Evolutionary conservation across 2,329 filamentous ascomycete species (phyloP).

Genomic region (Pseudopyrenochaeta lycopersici): DNA sequence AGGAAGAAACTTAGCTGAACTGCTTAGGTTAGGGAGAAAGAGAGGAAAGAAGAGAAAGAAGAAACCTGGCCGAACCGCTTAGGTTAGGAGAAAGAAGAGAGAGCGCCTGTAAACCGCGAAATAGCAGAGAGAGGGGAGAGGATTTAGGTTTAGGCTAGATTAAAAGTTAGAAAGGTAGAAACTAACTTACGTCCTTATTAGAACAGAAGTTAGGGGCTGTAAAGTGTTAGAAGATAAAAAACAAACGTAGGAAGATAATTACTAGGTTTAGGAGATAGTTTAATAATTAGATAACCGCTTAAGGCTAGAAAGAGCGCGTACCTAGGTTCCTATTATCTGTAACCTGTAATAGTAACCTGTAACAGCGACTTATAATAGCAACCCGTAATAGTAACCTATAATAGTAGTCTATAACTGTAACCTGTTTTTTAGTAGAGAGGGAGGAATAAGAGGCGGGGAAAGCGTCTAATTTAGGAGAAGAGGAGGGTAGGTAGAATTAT

Average conservation of each 20-base stretch:
- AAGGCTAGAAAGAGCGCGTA: too few species aligned
- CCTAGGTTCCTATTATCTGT: too few species aligned
- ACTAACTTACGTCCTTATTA: not conserved
- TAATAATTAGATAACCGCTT: too few species aligned
- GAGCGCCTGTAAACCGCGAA: not conserved
- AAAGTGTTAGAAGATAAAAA: not conserved
- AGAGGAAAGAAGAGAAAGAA: not conserved
- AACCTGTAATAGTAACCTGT: not conserved
- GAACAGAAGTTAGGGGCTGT: slow-evolving; percentile 1
- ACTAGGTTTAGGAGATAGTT: not conserved
- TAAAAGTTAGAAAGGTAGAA: not conserved
- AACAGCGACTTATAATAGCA: too few species aligned
- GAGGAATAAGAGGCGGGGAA: not conserved
- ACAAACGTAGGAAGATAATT: not conserved
- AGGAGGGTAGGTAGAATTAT: too few species aligned
- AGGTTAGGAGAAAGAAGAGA: not conserved
- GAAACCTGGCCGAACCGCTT: not conserved
- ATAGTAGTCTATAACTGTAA: not conserved
- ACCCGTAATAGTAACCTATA: too few species aligned
- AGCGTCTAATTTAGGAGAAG: not conserved
- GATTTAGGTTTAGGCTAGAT: too few species aligned
- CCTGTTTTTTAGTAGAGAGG: too few species aligned
- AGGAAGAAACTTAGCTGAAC: too few species aligned
- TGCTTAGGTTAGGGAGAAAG: not conserved
- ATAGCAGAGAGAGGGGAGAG: not conserved